Conservation (phyloP, 371 early-diverging fungal species). For the Lichtheimia ramosa region DNA sequence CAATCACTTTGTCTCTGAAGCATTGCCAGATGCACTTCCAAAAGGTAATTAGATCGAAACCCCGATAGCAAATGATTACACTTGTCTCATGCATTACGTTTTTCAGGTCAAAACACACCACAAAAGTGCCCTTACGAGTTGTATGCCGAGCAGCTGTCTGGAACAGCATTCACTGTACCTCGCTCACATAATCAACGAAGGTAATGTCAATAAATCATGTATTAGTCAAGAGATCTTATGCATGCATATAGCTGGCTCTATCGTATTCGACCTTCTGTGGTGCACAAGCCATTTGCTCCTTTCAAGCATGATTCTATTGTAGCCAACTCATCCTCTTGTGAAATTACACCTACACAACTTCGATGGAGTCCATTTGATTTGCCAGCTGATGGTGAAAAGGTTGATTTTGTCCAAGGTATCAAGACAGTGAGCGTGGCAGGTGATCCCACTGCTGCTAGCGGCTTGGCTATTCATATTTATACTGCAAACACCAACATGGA, state of each 20-base stretch:
- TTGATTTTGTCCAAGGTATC: constrained; percentile 86
- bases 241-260: constrained; percentile 81
- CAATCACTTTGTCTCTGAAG: constrained; percentile 86
- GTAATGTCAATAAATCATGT: constrained; percentile 34
- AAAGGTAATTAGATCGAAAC: constrained; percentile 51
- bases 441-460: constrained; percentile 73
- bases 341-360: constrained; percentile 84
- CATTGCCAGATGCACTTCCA: constrained; percentile 86
- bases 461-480: constrained; percentile 88
- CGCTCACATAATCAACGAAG: constrained; percentile 82
- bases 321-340: constrained; percentile 49
- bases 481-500: constrained; percentile 78
- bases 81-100: background rate
- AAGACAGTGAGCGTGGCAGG: constrained; percentile 91
- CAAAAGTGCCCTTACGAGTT: constrained; percentile 89
- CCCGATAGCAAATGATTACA: background rate
- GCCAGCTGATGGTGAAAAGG: constrained; percentile 42
- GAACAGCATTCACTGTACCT: constrained; percentile 93
- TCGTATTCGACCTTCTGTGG: constrained; percentile 92
- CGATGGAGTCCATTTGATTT: constrained; percentile 93
- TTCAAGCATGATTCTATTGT: constrained; percentile 36
- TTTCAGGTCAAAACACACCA: constrained; percentile 85
- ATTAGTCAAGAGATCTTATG: background rate
- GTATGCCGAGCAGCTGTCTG: constrained; percentile 95
- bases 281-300: constrained; percentile 75